phyloP scores from a whole-genome alignment of 2,329 filamentous ascomycete species.

The Thielaviopsis euricoi region DNA sequence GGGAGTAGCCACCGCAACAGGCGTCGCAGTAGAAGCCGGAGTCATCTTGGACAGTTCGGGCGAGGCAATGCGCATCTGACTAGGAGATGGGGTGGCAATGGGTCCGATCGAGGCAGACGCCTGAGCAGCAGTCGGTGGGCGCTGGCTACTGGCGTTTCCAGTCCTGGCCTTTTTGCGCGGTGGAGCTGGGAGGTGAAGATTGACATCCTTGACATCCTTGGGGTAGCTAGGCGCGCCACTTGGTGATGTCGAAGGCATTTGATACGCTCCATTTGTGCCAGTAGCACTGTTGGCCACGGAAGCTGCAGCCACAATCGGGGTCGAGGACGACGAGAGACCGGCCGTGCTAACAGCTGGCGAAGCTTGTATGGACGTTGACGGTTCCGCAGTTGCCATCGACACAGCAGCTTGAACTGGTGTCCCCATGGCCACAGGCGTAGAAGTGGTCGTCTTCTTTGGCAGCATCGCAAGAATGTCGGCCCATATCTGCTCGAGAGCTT shows the following conservation, averaged over 20 bases:
- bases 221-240: constrained; percentile 40
- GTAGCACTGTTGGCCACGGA: neutral
- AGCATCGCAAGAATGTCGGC: neutral
- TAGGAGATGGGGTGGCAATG: constrained; percentile 4
- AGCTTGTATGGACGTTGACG: too few relatives aligned
- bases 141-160: neutral
- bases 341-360: neutral
- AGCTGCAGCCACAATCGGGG: neutral
- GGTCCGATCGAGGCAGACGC: neutral
- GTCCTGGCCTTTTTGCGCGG: constrained; percentile 38
- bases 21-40: constrained; percentile 10
- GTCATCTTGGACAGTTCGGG: constrained; percentile 12
- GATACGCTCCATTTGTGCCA: neutral
- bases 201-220: constrained; percentile 29
- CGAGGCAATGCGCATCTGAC: neutral
- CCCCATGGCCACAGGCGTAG: neutral
- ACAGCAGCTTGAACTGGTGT: neutral
- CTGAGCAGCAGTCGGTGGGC: neutral
- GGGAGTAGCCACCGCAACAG: neutral
- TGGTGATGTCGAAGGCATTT: constrained; percentile 30
- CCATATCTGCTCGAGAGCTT: neutral
- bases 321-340: neutral
- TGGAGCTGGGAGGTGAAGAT: constrained; percentile 32
- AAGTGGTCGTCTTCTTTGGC: too few relatives aligned
- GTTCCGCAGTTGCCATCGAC: neutral